These are phyloP conservation scores for Boletus pseudo-olivaceus DNA, from an alignment of 768 basidiomycete genomes.

Conservation along the genomic window DNA sequence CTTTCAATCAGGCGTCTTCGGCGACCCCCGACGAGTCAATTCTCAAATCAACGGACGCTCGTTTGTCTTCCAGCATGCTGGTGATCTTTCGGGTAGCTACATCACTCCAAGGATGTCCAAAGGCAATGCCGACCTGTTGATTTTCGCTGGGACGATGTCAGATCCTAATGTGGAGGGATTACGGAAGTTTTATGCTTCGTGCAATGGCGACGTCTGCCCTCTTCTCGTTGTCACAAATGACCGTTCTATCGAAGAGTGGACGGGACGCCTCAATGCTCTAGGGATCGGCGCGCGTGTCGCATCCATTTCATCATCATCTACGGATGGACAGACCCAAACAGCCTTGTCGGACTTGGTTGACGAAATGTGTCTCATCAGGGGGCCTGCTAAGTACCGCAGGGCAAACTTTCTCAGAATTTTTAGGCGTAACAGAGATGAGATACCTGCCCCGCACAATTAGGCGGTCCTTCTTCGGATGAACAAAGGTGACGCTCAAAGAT, in stretches of 20 bases:
- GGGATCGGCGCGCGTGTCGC: conserved; percentile 17
- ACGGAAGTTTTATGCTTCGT: conserved; percentile 13
- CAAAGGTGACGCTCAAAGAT: neutral
- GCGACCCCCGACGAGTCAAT: conserved; percentile 13
- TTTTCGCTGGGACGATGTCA: conserved; percentile 18
- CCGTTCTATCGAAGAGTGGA: conserved; percentile 10
- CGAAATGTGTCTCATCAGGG: conserved; percentile 26
- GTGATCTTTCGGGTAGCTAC: conserved; percentile 13
- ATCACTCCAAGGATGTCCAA: conserved; percentile 18
- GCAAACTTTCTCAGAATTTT: conserved; percentile 15
- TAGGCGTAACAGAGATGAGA: conserved; percentile 13
- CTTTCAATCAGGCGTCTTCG: conserved; percentile 14
- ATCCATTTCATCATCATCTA: neutral
- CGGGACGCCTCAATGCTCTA: neutral
- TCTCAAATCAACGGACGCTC: conserved; percentile 23
- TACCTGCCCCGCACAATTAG: neutral
- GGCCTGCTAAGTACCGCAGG: conserved; percentile 14
- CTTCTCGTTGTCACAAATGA: conserved; percentile 20
- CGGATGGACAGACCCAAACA: neutral
- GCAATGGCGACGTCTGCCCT: conserved; percentile 24
- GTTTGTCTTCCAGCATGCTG: conserved; percentile 21
- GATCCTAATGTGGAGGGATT: conserved; percentile 9
- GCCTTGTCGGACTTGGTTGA: conserved; percentile 13
- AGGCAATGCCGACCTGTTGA: conserved; percentile 23
- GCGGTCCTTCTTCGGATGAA: neutral